Base-by-base conservation (phyloP, 345 rosid genomes). In the Kandelia obovata region DNA sequence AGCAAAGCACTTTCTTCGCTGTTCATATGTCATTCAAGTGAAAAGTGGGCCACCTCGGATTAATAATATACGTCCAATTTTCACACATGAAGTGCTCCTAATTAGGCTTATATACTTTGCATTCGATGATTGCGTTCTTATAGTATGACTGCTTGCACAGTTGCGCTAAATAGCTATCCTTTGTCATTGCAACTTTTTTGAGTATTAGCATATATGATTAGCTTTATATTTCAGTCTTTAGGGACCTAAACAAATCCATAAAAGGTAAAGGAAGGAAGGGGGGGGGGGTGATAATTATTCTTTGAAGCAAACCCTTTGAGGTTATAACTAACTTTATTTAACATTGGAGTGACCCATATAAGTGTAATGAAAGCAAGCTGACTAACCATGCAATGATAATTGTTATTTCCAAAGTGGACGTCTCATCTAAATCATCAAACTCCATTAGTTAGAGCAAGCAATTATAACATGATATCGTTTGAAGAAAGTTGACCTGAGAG, bases 341-440 rank as follows among this genome's bases (percentile, higher is more conserved):
- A 27, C 70, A 57, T 31, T 60, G 49, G 37, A 17, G 20, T 34
- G 35, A 35, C 9, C 27, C 10, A 37, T 46, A 67, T 65, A 61
- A 58, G 75, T 62, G 65, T 7, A 68, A 64, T 62, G 53, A 72
- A 67, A 76, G 68, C 69, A 64, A 49, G 64, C 53, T 70, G 75
- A 76, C 75, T 58, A 43, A 75, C 25, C 19, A 58, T 55, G 56
- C 61, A 60, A 20, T 20, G 13, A 46, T 65, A 21, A 72, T 68
- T 52, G 28, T 64, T 62, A 25, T 11, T 16, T 57, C 67, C 17
- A 43, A 69, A 78, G 75, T 68, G 74, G 86, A 79, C 81, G 72
- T 76, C 75, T 74, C 78, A 83, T 80, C 86, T 56, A 73, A 72
- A 53, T 69, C 56, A 62, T 73, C 66, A 55, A 77, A 77, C 77